Conservation (phyloP, 495 filamentous ascomycete species). For the Penicillium crystallinum region DNA sequence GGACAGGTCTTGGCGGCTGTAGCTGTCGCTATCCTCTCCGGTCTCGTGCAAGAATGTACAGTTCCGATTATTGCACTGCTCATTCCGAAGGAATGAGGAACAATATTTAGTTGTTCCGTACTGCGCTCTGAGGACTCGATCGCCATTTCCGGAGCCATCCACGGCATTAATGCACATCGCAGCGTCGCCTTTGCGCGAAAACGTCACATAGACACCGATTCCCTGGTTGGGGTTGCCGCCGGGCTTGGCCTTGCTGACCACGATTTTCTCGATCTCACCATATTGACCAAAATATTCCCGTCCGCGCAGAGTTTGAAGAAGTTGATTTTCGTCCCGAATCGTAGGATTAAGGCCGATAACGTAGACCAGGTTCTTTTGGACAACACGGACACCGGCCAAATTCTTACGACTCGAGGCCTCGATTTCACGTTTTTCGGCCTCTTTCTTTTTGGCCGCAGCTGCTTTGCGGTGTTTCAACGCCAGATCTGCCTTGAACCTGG, state of each 20-base stretch:
- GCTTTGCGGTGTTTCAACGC: slow-evolving; percentile 88
- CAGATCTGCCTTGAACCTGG: slow-evolving; percentile 75
- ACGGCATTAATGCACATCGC: slow-evolving; percentile 84
- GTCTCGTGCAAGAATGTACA: slow-evolving; percentile 98
- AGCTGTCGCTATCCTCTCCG: slow-evolving; percentile 94
- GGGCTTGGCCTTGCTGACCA: slow-evolving; percentile 90
- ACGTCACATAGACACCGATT: slow-evolving; percentile 96
- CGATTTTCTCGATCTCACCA: slow-evolving; percentile 97
- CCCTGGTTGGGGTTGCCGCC: slow-evolving; percentile 68
- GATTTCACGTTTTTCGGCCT: slow-evolving; percentile 90
- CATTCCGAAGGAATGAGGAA: slow-evolving; percentile 89
- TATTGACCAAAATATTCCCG: slow-evolving; percentile 96
- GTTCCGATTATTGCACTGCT: slow-evolving; percentile 85
- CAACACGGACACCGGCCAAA: slow-evolving; percentile 86
- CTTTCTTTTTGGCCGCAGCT: slow-evolving; percentile 85
- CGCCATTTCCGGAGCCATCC: slow-evolving; percentile 86
- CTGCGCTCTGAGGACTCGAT: slow-evolving; percentile 81
- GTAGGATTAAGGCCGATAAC: slow-evolving; percentile 90
- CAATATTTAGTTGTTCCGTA: slow-evolving; percentile 99
- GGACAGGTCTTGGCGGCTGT: slow-evolving; percentile 89
- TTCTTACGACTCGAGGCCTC: slow-evolving; percentile 94
- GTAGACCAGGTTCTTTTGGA: slow-evolving; percentile 98
- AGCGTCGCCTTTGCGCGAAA: slow-evolving; percentile 81
- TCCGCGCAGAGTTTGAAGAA: slow-evolving; percentile 80
- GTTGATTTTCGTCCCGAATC: slow-evolving; percentile 78